Evolutionary conservation across 495 filamentous ascomycete species (phyloP).

Genomic region (Bacidia rubella): DNA sequence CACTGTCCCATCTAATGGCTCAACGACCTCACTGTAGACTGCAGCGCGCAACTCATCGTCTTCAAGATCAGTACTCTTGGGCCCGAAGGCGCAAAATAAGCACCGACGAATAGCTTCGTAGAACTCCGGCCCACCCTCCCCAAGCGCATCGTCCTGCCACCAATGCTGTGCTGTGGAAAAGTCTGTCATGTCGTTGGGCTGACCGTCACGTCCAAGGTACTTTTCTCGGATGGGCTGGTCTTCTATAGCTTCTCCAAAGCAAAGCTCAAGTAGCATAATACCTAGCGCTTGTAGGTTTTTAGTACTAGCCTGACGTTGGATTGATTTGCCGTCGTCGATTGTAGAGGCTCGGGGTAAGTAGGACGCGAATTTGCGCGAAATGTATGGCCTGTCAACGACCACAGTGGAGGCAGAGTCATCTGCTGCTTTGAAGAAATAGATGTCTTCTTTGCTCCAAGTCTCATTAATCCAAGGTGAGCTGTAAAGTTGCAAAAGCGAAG

Average conservation of each 20-base stretch:
- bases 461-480: slow-evolving; percentile 6
- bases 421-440: slow-evolving; percentile 3
- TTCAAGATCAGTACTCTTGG: slow-evolving; percentile 1
- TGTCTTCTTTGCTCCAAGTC: slow-evolving; percentile 5
- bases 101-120: neutral
- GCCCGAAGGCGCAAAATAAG: slow-evolving; percentile 2
- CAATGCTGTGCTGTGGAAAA: slow-evolving; percentile 1
- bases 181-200: slow-evolving; percentile 5
- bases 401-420: neutral
- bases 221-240: slow-evolving; percentile 8
- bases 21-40: slow-evolving; percentile 2
- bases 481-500: slow-evolving; percentile 9
- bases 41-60: neutral
- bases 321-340: neutral
- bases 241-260: slow-evolving; percentile 18
- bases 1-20: neutral
- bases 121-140: neutral
- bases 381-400: slow-evolving; percentile 1
- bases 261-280: slow-evolving; percentile 20
- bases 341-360: neutral
- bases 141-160: neutral
- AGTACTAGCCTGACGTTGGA: neutral
- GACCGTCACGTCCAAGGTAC: neutral
- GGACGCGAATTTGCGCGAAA: neutral
- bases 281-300: slow-evolving; percentile 11